phyloP scores from a whole-genome alignment of 306 rosid genomes.

The Dicorynia guianensis region DNA sequence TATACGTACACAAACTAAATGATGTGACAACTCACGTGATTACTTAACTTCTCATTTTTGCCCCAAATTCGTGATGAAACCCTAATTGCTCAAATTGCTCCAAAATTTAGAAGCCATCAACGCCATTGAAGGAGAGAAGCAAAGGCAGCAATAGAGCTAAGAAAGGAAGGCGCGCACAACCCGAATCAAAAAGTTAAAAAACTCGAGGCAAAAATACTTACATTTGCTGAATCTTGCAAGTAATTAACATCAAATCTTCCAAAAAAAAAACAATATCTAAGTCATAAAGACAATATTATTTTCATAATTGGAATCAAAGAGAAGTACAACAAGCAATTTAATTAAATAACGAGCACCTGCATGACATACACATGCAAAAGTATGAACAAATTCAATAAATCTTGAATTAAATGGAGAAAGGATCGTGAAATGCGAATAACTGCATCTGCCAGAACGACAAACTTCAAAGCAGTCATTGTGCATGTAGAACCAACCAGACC shows the following conservation, averaged over 20 bases:
- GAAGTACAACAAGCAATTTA: background rate
- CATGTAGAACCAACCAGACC: conserved; percentile 32
- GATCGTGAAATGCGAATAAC: background rate
- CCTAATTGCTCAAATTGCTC: no score
- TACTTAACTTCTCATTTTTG: no score
- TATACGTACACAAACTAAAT: no score
- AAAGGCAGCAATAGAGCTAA: no score
- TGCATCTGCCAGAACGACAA: conserved; percentile 6
- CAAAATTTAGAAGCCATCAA: no score
- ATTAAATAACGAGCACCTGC: background rate
- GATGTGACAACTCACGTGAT: no score
- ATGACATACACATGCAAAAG: background rate
- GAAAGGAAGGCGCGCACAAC: no score
- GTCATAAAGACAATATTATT: background rate
- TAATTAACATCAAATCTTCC: background rate
- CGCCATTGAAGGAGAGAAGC: no score
- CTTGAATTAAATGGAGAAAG: background rate
- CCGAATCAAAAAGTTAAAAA: no score
- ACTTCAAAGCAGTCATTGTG: conserved; percentile 34
- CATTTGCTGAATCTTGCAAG: background rate
- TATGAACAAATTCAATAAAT: background rate
- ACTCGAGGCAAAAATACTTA: background rate
- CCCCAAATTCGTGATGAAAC: no score
- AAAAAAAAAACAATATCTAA: background rate
- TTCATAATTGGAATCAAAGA: no score